Base-by-base conservation (phyloP, 2,329 filamentous ascomycete genomes). In the Alternaria sp. region DNA sequence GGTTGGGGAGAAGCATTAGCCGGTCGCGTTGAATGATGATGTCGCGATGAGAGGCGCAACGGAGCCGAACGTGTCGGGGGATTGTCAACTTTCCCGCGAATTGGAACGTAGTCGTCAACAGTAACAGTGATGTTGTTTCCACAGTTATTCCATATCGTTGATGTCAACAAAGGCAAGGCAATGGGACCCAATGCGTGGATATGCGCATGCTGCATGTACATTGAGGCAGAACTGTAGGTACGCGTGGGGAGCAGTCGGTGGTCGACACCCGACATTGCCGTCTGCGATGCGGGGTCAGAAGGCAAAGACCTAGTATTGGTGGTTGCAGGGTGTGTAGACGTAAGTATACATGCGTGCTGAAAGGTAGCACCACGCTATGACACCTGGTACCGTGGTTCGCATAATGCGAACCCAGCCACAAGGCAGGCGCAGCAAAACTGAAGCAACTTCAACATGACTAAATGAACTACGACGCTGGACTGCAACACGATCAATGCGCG, bases 401-500 rank as follows among this genome's bases (percentile, higher is more conserved):
- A 62, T 26, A 6, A 43, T 59, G 60, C 60, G 60, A 62, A 62
- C 60, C 49, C 56, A 62, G 43, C 60, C 60, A 59, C 50, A 59
- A 57, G 54, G 28, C 56, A 49, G 49, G 54, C 32, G 54, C 32
- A 40, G 36, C 36, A 57, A 25, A 45, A 49, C 28, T 50, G 49
- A 43, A 45, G 56, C 26, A 59, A 25, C 51, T 32, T 59, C 15
- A 54, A 45, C 56, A 43, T 49, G 19, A 43, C 56, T 19, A 54
- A 49, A 50, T 60, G 17, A 57, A 49, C 56, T 59, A 62, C 26
- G 19, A 54, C 49, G 55, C 49, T 62, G 54, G 47, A 49, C 49
- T 55, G 56, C 50, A 43, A 59, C 28, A 59, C 56, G 60, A 59
- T 54, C 59, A 60, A 63, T 59, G 56, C 52, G 60, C 67, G 65